Conservation (phyloP, 768 basidiomycete genomes). For the Peribolospora baueri region DNA sequence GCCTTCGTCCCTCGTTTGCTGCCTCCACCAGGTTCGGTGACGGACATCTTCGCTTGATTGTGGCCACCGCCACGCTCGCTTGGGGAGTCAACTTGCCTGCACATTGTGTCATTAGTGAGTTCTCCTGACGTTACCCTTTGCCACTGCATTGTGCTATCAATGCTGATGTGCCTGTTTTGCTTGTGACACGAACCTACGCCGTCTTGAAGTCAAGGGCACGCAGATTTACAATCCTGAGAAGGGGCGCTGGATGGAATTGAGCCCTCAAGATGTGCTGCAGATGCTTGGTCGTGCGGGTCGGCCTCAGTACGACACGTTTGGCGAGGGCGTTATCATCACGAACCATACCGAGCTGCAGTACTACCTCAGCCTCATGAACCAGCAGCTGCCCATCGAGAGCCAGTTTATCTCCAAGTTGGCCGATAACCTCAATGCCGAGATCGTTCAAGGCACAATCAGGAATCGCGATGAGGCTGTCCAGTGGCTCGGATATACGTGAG, state of each 20-base stretch:
- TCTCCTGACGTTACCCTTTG: too few species aligned
- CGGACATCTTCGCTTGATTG: constrained; percentile 74
- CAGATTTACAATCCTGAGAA: constrained; percentile 99
- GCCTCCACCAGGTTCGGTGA: constrained; percentile 35
- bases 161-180: too few species aligned
- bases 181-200: too few species aligned
- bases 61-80: constrained; percentile 90
- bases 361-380: constrained; percentile 80
- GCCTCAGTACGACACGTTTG: constrained; percentile 88
- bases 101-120: constrained; percentile 60
- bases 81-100: constrained; percentile 99
- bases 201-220: constrained; percentile 54
- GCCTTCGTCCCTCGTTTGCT: too few species aligned
- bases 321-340: constrained; percentile 96
- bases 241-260: constrained; percentile 88
- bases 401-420: constrained; percentile 80
- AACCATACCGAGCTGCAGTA: constrained; percentile 93
- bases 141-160: too few species aligned
- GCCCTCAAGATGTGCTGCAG: constrained; percentile 84
- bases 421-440: constrained; percentile 91
- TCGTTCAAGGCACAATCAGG: constrained; percentile 77
- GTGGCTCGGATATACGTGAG: constrained; percentile 85
- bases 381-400: constrained; percentile 89
- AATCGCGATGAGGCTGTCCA: constrained; percentile 93
- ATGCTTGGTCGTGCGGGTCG: constrained; percentile 96